These are phyloP conservation scores for Penicillium cataractarum DNA, from an alignment of 495 filamentous ascomycete species.

Conservation along the genomic window DNA sequence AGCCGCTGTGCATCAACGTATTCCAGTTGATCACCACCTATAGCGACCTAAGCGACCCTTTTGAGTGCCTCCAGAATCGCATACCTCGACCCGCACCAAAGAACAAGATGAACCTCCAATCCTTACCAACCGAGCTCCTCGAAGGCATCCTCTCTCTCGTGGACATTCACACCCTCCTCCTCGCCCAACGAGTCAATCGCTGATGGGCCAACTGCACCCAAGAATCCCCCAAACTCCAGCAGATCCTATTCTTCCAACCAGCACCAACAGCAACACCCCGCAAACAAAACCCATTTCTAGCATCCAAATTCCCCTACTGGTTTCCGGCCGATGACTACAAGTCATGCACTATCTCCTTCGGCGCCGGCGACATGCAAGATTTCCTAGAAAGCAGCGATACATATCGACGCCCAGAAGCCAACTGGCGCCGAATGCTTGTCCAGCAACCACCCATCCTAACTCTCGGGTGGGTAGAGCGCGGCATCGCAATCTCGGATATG, in stretches of 20 bases:
- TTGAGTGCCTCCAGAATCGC: neutral
- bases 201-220: neutral
- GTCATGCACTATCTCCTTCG: conserved; percentile 4
- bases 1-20: too few species aligned
- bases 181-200: neutral
- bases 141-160: neutral
- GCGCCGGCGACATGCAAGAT: conserved; percentile 9
- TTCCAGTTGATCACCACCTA: neutral
- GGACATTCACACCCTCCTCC: conserved; percentile 4
- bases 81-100: neutral
- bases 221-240: neutral
- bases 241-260: conserved; percentile 4
- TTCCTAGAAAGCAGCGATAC: conserved; percentile 8
- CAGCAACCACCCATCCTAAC: conserved; percentile 1
- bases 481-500: neutral
- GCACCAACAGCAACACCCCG: neutral
- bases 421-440: conserved; percentile 6
- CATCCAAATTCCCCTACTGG: conserved; percentile 12
- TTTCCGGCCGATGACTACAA: conserved; percentile 6
- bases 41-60: neutral
- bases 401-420: neutral
- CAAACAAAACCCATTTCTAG: conserved; percentile 6
- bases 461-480: conserved; percentile 2
- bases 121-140: neutral
- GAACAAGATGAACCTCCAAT: neutral